A percentile compares a stretch with the other conserved stretches of the same genome.
phyloP scores from a whole-genome alignment of 306 rosid genomes.

The Vigna nakashimae region DNA sequence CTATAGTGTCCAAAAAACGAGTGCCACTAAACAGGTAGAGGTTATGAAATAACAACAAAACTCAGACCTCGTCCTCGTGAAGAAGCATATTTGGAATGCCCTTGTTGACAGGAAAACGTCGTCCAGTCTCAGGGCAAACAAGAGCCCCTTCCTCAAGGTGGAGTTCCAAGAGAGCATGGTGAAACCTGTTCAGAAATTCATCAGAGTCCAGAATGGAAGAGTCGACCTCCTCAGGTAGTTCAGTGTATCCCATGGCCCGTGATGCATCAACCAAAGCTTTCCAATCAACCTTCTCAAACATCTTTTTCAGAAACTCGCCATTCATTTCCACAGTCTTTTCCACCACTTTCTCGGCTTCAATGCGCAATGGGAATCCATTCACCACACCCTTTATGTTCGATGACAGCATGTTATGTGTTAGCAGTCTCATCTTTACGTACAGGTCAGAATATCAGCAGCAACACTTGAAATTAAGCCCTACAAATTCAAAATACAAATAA shows the following conservation, averaged over 20 bases:
- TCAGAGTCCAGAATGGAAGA: constrained; percentile 73
- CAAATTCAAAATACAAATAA: constrained; percentile 26
- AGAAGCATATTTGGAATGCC: constrained; percentile 96
- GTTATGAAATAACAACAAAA: background rate
- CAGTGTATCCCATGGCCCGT: constrained; percentile 66
- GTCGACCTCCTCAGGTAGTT: constrained; percentile 81
- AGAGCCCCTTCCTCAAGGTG: constrained; percentile 94
- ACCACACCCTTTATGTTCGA: constrained; percentile 84
- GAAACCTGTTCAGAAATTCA: constrained; percentile 76
- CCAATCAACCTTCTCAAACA: constrained; percentile 88
- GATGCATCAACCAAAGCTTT: constrained; percentile 72
- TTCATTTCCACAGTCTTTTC: constrained; percentile 80
- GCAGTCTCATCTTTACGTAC: constrained; percentile 65
- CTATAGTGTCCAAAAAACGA: background rate
- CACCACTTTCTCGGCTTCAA: constrained; percentile 73
- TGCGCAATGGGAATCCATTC: constrained; percentile 81
- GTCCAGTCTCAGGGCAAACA: constrained; percentile 80
- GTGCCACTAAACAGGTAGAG: background rate
- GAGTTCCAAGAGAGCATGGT: constrained; percentile 90
- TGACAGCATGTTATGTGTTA: constrained; percentile 93
- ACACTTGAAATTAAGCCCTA: background rate
- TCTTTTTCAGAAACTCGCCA: constrained; percentile 64
- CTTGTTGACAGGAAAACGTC: constrained; percentile 78
- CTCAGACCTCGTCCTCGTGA: constrained; percentile 92
- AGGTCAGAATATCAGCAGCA: constrained; percentile 7